Conservation (phyloP, 2,329 filamentous ascomycete species). For the Hymenoscyphus linearis region DNA sequence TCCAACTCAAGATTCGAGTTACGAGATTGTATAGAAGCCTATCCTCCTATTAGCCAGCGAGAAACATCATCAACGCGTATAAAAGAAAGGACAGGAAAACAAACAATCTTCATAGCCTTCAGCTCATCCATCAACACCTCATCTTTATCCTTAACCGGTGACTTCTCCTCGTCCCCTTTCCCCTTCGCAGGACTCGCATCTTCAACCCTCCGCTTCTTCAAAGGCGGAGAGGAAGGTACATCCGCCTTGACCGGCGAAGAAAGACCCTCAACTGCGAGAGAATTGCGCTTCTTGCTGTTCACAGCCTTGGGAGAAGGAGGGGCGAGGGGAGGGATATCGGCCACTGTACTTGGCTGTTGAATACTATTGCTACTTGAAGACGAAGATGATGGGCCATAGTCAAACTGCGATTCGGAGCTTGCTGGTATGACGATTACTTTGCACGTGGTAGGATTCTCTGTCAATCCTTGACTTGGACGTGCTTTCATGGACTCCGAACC, state of each 20-base stretch:
- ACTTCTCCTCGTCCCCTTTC: neutral
- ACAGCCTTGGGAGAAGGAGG: neutral
- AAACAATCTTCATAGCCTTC: constrained; percentile 30
- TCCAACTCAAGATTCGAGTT: constrained; percentile 39
- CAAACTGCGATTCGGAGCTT: neutral
- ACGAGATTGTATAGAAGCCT: constrained; percentile 37
- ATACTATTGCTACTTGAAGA: constrained; percentile 4
- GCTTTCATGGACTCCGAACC: neutral
- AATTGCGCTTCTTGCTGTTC: neutral
- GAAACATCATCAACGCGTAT: too few relatives aligned
- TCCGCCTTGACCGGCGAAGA: neutral
- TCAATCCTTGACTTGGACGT: neutral
- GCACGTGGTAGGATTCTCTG: neutral
- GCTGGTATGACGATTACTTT: neutral
- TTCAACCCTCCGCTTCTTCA: neutral
- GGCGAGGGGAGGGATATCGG: constrained; percentile 7
- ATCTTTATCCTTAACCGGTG: constrained; percentile 8
- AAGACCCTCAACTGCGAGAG: neutral
- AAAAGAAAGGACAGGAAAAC: constrained; percentile 7
- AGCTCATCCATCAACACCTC: constrained; percentile 26
- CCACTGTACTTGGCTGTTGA: constrained; percentile 9
- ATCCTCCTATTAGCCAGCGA: neutral
- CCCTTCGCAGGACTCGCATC: neutral
- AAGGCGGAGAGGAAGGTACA: neutral
- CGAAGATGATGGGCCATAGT: neutral